These are phyloP conservation scores for Globisporangium rhizosaccharum DNA, from an alignment of 352 stramenopile genomes.

Conservation along the genomic window DNA sequence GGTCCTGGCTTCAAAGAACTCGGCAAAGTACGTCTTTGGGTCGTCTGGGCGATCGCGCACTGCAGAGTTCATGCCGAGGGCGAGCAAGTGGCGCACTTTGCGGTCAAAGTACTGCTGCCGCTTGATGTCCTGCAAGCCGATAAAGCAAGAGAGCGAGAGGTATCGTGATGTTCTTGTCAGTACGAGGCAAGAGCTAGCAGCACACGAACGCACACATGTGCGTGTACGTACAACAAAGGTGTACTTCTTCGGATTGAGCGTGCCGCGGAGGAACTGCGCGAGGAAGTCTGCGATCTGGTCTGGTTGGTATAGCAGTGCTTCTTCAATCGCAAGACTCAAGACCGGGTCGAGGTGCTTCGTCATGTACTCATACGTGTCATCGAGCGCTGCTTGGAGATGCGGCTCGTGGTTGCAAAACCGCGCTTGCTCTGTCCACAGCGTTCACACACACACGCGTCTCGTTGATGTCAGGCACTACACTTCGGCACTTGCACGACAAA, in stretches of 20 bases:
- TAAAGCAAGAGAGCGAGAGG: not conserved
- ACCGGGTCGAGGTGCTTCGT: conserved; percentile 58
- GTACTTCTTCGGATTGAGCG: conserved; percentile 68
- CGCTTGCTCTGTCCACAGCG: conserved; percentile 38
- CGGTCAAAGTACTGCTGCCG: conserved; percentile 71
- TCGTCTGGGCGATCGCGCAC: conserved; percentile 60
- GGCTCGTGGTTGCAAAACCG: conserved; percentile 51
- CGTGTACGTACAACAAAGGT: conserved; percentile 52
- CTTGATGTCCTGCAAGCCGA: conserved; percentile 40
- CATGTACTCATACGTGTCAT: conserved; percentile 71
- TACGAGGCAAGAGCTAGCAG: not conserved
- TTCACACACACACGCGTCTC: not conserved
- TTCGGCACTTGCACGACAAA: not conserved
- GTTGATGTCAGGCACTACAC: not conserved
- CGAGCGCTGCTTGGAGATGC: conserved; percentile 35
- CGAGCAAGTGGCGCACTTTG: conserved; percentile 68
- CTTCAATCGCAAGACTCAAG: conserved; percentile 53
- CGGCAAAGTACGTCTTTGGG: conserved; percentile 40
- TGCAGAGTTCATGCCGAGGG: conserved; percentile 52
- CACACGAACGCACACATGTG: not conserved
- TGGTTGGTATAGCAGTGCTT: conserved; percentile 68
- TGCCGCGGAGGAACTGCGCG: conserved; percentile 53
- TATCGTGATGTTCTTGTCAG: not conserved
- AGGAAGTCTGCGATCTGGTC: conserved; percentile 72
- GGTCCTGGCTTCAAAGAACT: conserved; percentile 64